Evolutionary conservation across 495 filamentous ascomycete species (phyloP), one percentile per base, ranked within the genome.

Genomic region (Aspergillus sparsus): DNA sequence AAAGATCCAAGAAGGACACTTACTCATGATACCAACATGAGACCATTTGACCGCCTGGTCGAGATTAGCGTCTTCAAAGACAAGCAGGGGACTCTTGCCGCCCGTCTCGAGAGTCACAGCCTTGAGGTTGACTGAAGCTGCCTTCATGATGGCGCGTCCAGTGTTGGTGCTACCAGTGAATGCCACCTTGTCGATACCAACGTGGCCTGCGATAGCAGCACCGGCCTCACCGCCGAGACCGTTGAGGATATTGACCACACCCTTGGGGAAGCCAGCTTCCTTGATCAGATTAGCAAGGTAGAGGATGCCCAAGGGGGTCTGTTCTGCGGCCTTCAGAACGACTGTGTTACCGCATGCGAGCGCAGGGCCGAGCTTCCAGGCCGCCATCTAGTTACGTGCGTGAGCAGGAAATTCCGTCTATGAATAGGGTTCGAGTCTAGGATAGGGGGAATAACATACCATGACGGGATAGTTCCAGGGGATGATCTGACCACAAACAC

Each of bases 101-200:
- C 93, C 93, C 3, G 93, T 96, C 73, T 97, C 93, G 11, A 97
- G 83, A 0, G 92, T 96, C 63, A 97, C 93, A 73, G 95, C 94
- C 82, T 96, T 97, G 80, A 97, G 81, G 65, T 89, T 96, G 13
- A 81, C 75, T 16, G 88, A 81, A 6, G 93, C 93, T 81, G 89
- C 87, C 76, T 93, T 94, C 92, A 97, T 97, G 65, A 97, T 90
- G 64, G 91, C 84, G 66, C 85, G 87, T 33, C 87, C 93, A n/a
- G 93, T 97, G 3, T 81, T 78, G 2, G 93, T 97, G 50, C 85
- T 89, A 44, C 93, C 93, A 1, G 93, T 97, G 67, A 97, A 97
- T 37, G 93, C 92, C 60, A 97, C 80, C 80, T 97, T 97, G 77
- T 97, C 93, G 47, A 97, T 84, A 45, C 80, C 85, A 9, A 84